phyloP scores from a whole-genome alignment of 192 early-diverging fungal genomes.

The Oehlia diaphana region DNA sequence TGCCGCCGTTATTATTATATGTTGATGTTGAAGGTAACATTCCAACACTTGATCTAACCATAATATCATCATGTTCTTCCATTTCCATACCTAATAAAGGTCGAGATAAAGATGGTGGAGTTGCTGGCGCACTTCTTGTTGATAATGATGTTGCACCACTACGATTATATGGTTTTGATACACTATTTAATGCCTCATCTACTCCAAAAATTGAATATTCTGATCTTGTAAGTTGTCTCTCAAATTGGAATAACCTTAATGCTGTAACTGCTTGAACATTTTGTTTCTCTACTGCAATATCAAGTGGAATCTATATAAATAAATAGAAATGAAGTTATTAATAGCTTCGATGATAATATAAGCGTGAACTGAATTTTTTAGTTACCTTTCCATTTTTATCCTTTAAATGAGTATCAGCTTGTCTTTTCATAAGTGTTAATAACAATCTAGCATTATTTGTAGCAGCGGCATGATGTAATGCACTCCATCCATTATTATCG shows the following conservation, averaged over 20 bases:
- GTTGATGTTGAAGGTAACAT: background rate
- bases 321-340: background rate
- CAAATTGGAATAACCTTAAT: conserved; percentile 46
- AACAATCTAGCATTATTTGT: conserved; percentile 70
- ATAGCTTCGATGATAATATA: background rate
- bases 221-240: conserved; percentile 39
- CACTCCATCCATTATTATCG: conserved; percentile 66
- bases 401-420: conserved; percentile 71
- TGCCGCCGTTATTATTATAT: background rate
- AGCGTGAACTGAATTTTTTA: background rate
- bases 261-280: conserved; percentile 56
- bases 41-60: background rate
- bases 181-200: conserved; percentile 22
- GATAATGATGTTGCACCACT: background rate
- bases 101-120: background rate
- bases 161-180: conserved; percentile 25
- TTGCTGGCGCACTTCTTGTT: background rate
- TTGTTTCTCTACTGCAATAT: conserved; percentile 53
- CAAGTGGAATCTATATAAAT: conserved; percentile 47
- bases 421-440: conserved; percentile 67
- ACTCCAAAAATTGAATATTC: conserved; percentile 29
- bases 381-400: conserved; percentile 65
- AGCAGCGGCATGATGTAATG: conserved; percentile 73
- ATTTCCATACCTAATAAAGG: background rate
- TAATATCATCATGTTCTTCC: background rate